Conservation (phyloP, 1,139 yeast species). For the Hyphopichia fennica region DNA sequence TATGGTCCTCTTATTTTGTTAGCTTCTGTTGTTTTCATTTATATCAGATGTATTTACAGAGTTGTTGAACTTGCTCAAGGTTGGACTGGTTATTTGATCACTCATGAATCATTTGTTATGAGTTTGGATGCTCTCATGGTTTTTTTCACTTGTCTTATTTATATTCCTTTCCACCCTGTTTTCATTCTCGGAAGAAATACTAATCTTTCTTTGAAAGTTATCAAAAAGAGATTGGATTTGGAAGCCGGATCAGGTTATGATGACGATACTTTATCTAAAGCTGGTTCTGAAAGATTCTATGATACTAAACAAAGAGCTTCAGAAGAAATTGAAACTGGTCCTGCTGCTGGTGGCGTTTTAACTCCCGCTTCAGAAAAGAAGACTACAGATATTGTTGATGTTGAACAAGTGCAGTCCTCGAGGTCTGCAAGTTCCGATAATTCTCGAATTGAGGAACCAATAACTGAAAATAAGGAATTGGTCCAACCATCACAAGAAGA, state of each 20-base stretch:
- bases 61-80: slow-evolving; percentile 33
- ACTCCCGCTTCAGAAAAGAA: neutral
- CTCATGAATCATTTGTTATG: slow-evolving; percentile 29
- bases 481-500: neutral
- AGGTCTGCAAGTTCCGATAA: too few species aligned
- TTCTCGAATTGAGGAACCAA: too few species aligned
- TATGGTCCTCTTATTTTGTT: slow-evolving; percentile 24
- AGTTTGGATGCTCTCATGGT: slow-evolving; percentile 28
- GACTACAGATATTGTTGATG: neutral
- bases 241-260: neutral
- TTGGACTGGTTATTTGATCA: slow-evolving; percentile 35
- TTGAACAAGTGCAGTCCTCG: neutral
- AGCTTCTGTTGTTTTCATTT: slow-evolving; percentile 21
- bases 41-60: slow-evolving; percentile 32
- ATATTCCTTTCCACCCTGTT: slow-evolving; percentile 27
- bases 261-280: neutral
- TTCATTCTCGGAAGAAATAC: slow-evolving; percentile 22
- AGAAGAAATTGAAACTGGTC: neutral
- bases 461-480: too few species aligned
- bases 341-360: neutral
- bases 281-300: neutral
- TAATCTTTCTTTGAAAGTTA: slow-evolving; percentile 11
- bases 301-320: slow-evolving; percentile 1
- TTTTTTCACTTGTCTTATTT: slow-evolving; percentile 19
- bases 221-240: slow-evolving; percentile 5